Conservation (phyloP, 2,329 filamentous ascomycete genomes). For the Botrytis fabae region DNA sequence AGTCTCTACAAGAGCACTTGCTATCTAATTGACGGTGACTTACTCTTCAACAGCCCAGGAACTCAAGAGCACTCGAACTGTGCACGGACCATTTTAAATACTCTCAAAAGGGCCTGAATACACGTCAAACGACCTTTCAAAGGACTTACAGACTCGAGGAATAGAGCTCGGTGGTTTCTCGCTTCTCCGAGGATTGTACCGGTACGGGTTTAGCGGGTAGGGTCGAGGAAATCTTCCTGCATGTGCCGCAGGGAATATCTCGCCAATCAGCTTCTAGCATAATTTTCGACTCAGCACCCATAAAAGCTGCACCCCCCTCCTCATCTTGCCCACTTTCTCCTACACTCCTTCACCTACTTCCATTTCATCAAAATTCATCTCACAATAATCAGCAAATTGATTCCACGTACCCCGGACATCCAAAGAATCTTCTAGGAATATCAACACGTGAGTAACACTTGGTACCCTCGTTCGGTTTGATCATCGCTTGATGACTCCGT, state of each 20-base stretch:
- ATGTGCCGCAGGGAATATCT: slow-evolving; percentile 18
- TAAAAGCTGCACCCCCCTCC: slow-evolving; percentile 37
- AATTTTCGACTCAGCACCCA: slow-evolving; percentile 25
- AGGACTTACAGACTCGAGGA: neutral
- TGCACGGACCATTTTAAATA: slow-evolving; percentile 14
- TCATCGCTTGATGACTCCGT: slow-evolving; percentile 33
- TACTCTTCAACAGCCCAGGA: slow-evolving; percentile 1
- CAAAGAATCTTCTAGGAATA: slow-evolving; percentile 31
- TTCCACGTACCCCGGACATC: slow-evolving; percentile 32
- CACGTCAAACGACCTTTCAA: neutral
- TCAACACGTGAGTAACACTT: slow-evolving; percentile 34
- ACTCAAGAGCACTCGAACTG: slow-evolving; percentile 8
- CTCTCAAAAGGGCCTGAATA: neutral
- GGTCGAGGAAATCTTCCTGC: slow-evolving; percentile 23
- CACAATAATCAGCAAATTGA: slow-evolving; percentile 32
- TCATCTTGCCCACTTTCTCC: slow-evolving; percentile 36
- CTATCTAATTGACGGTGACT: neutral
- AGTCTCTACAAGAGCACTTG: slow-evolving; percentile 9
- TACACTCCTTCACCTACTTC: slow-evolving; percentile 32
- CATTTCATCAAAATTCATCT: slow-evolving; percentile 27
- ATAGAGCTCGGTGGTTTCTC: neutral
- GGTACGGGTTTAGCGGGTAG: slow-evolving; percentile 29
- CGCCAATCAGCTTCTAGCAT: slow-evolving; percentile 23
- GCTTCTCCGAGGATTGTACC: slow-evolving; percentile 20
- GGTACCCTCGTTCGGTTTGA: slow-evolving; percentile 39